Conservation (phyloP, 768 basidiomycete species). For the Termitomyces sp. region DNA sequence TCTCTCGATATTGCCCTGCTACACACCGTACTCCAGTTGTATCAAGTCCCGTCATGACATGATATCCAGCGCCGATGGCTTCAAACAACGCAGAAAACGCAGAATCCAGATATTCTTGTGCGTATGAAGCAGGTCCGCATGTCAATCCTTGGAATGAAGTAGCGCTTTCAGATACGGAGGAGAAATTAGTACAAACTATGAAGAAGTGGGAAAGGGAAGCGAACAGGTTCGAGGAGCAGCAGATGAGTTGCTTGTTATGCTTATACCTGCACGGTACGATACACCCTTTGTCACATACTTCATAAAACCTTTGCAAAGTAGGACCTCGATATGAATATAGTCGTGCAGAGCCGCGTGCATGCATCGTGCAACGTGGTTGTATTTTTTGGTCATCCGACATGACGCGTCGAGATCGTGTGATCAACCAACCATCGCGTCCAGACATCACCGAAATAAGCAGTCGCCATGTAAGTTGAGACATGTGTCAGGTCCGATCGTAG, state of each 20-base stretch:
- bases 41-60: conserved; percentile 33
- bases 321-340: not conserved
- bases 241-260: conserved; percentile 1
- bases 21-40: conserved; percentile 17
- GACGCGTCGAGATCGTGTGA: not conserved
- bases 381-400: too few relatives aligned
- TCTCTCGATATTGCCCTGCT: conserved; percentile 29
- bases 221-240: conserved; percentile 13
- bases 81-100: conserved; percentile 5
- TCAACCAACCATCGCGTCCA: not conserved
- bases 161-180: conserved; percentile 21
- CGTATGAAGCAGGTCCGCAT: conserved; percentile 18
- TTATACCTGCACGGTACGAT: not conserved
- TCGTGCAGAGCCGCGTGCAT: not conserved
- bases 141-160: conserved; percentile 19
- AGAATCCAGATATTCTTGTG: conserved; percentile 4
- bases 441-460: not conserved
- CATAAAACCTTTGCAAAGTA: not conserved
- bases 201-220: conserved; percentile 16
- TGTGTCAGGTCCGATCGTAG: not conserved
- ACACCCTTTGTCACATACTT: not conserved
- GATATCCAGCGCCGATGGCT: conserved; percentile 15
- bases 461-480: not conserved
- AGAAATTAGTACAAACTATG: conserved; percentile 14
- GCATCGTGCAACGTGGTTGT: not conserved